These are phyloP conservation scores for Gliomastix tumulicola DNA, from an alignment of 2,329 filamentous ascomycete genomes.

Conservation along the genomic window DNA sequence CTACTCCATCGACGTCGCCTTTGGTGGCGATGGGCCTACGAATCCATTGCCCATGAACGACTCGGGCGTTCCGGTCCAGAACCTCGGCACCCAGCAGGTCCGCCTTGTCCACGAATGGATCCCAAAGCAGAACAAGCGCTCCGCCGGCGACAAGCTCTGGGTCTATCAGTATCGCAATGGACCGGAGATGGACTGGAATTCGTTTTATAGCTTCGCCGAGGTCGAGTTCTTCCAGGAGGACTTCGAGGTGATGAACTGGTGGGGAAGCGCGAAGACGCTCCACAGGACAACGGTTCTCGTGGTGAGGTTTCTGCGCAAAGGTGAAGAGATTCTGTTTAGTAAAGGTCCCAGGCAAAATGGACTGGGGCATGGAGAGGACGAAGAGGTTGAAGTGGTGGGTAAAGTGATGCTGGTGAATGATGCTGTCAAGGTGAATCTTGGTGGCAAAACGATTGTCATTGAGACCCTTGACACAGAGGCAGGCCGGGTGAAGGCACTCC, in stretches of 20 bases:
- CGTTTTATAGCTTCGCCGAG: constrained; percentile 60
- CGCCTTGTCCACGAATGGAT: constrained; percentile 43
- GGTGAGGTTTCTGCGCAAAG: constrained; percentile 4
- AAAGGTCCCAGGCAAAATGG: too few species aligned
- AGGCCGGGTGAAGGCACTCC: constrained; percentile 17
- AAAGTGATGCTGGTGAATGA: constrained; percentile 40
- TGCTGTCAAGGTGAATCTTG: constrained; percentile 41
- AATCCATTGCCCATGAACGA: constrained; percentile 46
- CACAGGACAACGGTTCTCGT: constrained; percentile 6
- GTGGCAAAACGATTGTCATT: constrained; percentile 37
- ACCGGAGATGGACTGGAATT: constrained; percentile 43
- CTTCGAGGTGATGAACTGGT: constrained; percentile 10
- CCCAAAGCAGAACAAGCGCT: constrained; percentile 27
- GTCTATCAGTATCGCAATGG: constrained; percentile 54
- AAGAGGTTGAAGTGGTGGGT: constrained; percentile 34
- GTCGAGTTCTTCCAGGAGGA: constrained; percentile 42
- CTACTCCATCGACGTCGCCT: constrained; percentile 56
- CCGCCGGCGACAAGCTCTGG: constrained; percentile 51
- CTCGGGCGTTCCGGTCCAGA: constrained; percentile 25
- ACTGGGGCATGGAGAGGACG: constrained; percentile 2
- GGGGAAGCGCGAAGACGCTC: constrained; percentile 5
- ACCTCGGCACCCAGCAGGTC: constrained; percentile 48
- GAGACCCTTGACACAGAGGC: constrained; percentile 35
- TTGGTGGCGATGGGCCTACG: constrained; percentile 57
- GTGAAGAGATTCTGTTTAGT: neutral